Conservation (phyloP, 805 yeast species). For the Pichia occidentalis region DNA sequence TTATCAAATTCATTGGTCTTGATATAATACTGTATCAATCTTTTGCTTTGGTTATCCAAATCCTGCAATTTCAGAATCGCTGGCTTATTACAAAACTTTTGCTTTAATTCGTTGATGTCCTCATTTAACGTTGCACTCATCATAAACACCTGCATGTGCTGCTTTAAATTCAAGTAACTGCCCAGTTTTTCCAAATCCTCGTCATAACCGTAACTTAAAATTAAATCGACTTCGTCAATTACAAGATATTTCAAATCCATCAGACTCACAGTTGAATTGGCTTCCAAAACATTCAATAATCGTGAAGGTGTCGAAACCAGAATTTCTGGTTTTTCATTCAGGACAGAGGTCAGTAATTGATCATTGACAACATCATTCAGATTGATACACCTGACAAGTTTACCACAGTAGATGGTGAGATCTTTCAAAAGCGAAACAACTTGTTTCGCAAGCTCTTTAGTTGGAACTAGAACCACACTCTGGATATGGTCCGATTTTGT, state of each 20-base stretch:
- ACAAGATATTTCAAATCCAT: constrained; percentile 61
- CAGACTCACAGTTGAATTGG: constrained; percentile 40
- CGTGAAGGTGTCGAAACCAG: constrained; percentile 84
- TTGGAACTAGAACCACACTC: constrained; percentile 81
- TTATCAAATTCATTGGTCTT: constrained; percentile 86
- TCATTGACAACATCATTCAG: constrained; percentile 57
- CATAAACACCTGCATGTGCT: constrained; percentile 76
- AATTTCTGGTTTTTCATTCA: constrained; percentile 72
- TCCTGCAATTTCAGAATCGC: constrained; percentile 78
- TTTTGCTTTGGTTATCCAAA: constrained; percentile 44
- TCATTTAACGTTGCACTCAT: constrained; percentile 96
- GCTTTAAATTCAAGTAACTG: constrained; percentile 58
- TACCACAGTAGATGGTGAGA: constrained; percentile 64
- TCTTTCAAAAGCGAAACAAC: constrained; percentile 65
- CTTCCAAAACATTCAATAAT: constrained; percentile 49
- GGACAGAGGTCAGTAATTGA: constrained; percentile 61
- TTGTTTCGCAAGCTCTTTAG: constrained; percentile 86
- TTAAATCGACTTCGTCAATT: constrained; percentile 92
- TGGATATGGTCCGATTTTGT: constrained; percentile 29
- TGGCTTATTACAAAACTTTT: constrained; percentile 73
- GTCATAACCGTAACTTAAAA: constrained; percentile 82
- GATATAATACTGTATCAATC: constrained; percentile 79
- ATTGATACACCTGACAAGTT: constrained; percentile 57
- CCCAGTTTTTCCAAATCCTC: constrained; percentile 73
- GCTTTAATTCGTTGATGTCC: constrained; percentile 71